Evolutionary conservation across 345 rosid species (phyloP).

Genomic region (Salix viminalis): DNA sequence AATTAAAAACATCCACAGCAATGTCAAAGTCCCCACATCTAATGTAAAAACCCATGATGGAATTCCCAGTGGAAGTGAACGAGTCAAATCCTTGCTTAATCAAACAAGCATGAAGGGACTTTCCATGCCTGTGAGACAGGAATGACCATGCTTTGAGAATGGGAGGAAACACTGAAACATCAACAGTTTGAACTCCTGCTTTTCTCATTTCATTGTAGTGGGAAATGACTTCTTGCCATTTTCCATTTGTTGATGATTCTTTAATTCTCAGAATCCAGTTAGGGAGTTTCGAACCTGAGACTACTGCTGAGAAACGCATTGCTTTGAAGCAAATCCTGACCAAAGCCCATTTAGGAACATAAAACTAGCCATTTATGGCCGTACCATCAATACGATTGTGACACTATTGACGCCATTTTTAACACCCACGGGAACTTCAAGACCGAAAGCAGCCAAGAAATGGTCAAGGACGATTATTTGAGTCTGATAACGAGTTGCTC

Average conservation of each 20-base stretch:
- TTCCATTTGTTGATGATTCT: conserved; percentile 41
- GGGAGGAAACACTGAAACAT: conserved; percentile 44
- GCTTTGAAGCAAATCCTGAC: conserved; percentile 5
- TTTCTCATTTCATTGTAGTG: conserved; percentile 39
- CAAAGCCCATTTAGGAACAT: background rate
- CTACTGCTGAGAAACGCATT: conserved; percentile 20
- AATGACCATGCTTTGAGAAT: conserved; percentile 56
- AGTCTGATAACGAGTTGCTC: background rate
- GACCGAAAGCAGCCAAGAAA: background rate
- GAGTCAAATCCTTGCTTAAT: conserved; percentile 54
- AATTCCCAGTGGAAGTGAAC: conserved; percentile 48
- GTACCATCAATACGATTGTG: background rate
- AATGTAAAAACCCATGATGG: conserved; percentile 56
- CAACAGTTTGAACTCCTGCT: conserved; percentile 30
- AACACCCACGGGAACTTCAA: background rate
- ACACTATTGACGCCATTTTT: background rate
- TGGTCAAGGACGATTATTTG: background rate
- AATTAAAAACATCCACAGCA: conserved; percentile 38
- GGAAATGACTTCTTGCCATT: conserved; percentile 50
- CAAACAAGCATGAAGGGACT: conserved; percentile 42
- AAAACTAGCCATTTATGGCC: background rate
- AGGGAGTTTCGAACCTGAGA: conserved; percentile 30
- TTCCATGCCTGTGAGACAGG: conserved; percentile 39
- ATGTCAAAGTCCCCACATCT: conserved; percentile 45
- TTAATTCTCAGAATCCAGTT: conserved; percentile 34